These are phyloP conservation scores for Trichopus zeylanicus DNA, from an alignment of 116 monocot genomes.

Conservation along the genomic window DNA sequence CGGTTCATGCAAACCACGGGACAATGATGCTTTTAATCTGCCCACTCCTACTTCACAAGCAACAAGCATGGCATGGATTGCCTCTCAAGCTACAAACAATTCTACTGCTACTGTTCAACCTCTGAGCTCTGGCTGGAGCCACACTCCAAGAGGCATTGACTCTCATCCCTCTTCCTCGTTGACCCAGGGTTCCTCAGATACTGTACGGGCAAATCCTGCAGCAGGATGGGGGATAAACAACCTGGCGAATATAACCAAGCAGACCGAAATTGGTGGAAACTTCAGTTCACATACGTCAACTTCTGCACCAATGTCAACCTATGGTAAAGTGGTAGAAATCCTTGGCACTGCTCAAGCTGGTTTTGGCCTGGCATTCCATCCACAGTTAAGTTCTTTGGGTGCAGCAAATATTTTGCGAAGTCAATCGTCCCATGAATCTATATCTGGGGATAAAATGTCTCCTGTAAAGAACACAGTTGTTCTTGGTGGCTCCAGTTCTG, in stretches of 20 bases:
- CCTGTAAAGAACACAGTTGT: not conserved
- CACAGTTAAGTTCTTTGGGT: constrained; percentile 6
- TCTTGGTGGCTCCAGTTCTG: not conserved
- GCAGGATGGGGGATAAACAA: constrained; percentile 7
- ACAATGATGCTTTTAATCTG: constrained; percentile 14
- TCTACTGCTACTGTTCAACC: constrained; percentile 15
- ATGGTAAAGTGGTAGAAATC: not conserved
- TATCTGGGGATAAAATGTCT: not conserved
- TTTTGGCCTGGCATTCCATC: constrained; percentile 5
- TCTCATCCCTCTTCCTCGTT: constrained; percentile 1
- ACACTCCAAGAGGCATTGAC: constrained; percentile 4
- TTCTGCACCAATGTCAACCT: not conserved
- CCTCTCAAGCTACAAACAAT: constrained; percentile 19
- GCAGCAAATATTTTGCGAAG: not conserved
- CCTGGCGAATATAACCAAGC: not conserved
- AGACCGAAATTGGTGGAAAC: not conserved
- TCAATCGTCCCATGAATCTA: not conserved
- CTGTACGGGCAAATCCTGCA: constrained; percentile 1
- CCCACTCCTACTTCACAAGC: constrained; percentile 17
- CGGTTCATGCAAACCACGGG: constrained; percentile 17
- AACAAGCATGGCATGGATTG: constrained; percentile 12
- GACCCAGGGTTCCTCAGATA: not conserved
- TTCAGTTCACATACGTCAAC: not conserved
- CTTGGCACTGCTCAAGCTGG: not conserved
- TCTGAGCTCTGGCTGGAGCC: constrained; percentile 7